phyloP scores from a whole-genome alignment of 805 yeast genomes.

The Zygotorulaspora chibaensis region DNA sequence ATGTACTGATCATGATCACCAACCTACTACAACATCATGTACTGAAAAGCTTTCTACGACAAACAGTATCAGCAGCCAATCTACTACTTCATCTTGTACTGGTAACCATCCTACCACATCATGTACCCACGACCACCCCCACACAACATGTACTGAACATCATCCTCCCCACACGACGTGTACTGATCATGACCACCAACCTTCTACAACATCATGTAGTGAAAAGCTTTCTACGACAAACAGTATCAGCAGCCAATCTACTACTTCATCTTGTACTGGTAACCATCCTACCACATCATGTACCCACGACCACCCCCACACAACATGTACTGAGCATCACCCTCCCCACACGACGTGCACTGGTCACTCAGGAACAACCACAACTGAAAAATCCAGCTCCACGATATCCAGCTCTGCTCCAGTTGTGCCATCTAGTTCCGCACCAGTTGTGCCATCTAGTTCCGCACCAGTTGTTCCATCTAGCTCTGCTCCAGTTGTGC shows the following conservation, averaged over 20 bases:
- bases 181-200: neutral
- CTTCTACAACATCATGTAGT: neutral
- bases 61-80: neutral
- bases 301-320: neutral
- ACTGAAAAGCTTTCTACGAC: neutral
- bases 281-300: neutral
- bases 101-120: neutral
- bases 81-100: neutral
- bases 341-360: too few species aligned
- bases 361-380: neutral
- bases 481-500: neutral
- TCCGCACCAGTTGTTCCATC: slow-evolving; percentile 4
- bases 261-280: neutral
- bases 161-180: neutral
- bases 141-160: too few species aligned
- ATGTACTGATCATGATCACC: neutral
- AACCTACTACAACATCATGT: neutral
- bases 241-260: neutral
- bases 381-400: neutral
- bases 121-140: neutral
- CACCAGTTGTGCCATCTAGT: neutral
- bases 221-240: neutral
- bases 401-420: slow-evolving; percentile 1
- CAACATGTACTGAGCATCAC: neutral
- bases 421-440: neutral